Percentiles rank a stretch among this genome's conserved stretches.
These are phyloP conservation scores for Neonothopanus nambi DNA, from an alignment of 1,284 basidiomycete genomes.

Conservation along the genomic window DNA sequence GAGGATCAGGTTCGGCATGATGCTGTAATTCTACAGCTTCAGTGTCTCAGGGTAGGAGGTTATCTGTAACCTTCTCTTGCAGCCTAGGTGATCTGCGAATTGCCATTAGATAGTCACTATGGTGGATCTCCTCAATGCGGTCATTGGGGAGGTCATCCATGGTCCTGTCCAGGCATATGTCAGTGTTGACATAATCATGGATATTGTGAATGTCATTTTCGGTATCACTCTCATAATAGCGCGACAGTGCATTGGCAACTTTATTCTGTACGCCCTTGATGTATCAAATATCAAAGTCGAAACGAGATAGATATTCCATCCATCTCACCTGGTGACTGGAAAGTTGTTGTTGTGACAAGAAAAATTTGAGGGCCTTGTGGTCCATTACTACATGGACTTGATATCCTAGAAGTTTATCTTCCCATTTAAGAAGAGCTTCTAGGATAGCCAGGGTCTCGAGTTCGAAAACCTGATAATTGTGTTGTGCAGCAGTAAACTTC, in stretches of 20 bases:
- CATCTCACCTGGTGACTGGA: conserved; percentile 24
- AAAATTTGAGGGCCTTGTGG: conserved; percentile 30
- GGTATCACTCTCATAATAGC: conserved; percentile 27
- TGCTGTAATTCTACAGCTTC: conserved; percentile 12
- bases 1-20: too few species aligned
- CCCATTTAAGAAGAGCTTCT: too few species aligned
- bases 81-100: conserved; percentile 4
- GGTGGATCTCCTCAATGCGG: conserved; percentile 11
- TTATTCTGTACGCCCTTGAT: conserved; percentile 28
- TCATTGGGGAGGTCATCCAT: conserved; percentile 25
- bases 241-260: conserved; percentile 31
- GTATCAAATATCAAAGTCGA: conserved; percentile 28
- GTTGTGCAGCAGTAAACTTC: too few species aligned
- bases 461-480: too few species aligned
- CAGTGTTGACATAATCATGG: conserved; percentile 31
- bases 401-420: too few species aligned
- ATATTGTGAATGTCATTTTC: conserved; percentile 17
- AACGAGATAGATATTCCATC: too few species aligned
- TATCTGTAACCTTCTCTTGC: neutral
- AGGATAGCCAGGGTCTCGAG: too few species aligned
- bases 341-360: conserved; percentile 21
- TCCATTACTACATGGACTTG: conserved; percentile 29
- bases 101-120: neutral
- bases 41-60: neutral
- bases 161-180: conserved; percentile 27